Evolutionary conservation across 495 filamentous ascomycete genomes (phyloP), one percentile per base, ranked within the genome.

Genomic region (Tricharina praecox): DNA sequence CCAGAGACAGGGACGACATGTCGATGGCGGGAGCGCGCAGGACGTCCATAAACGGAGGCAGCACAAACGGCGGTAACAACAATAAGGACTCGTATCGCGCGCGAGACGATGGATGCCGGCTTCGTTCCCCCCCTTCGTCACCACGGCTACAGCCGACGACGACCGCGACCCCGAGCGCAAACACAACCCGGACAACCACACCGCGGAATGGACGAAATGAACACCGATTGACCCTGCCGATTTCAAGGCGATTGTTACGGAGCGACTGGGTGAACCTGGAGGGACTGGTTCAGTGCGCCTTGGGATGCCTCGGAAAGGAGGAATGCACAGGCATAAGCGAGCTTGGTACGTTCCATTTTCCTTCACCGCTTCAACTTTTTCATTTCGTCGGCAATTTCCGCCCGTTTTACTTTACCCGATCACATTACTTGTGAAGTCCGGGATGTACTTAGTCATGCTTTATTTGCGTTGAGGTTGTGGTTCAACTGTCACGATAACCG

Each of bases 321-420:
- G 44, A 36, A 39, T 59, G 56, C 47, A 47, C 53, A 20, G 48
- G 50, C 23, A 59, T 59, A 54, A 58, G 54, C 51, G 56, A 59
- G 51, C 56, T 59, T 54, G 56, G 56, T 59, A 34, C 33, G 43
- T 44, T 36, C 44, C 38, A 30, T 49, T 13, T 24, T 33, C 15
- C 34, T 50, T 51, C 23, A 46, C 13, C 56, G 35, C 26, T 45
- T 56, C 41, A 23, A n/a, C n/a, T n/a, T 32, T 38, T 30, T 45
- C 45, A 19, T 45, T 16, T 30, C 23, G 32, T 30, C n/a, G 26
- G 30, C 45, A 32, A 45, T 11, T 33, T 50, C 43, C 23, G 30
- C 20, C 20, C 15, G 28, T 32, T 49, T 30, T 39, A 7, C 36
- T 16, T 16, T 16, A 39, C 41, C 19, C 23, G 41, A 23, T 23